Base-by-base conservation (phyloP, 1,284 basidiomycete species). In the Apiotrichum siamense region DNA sequence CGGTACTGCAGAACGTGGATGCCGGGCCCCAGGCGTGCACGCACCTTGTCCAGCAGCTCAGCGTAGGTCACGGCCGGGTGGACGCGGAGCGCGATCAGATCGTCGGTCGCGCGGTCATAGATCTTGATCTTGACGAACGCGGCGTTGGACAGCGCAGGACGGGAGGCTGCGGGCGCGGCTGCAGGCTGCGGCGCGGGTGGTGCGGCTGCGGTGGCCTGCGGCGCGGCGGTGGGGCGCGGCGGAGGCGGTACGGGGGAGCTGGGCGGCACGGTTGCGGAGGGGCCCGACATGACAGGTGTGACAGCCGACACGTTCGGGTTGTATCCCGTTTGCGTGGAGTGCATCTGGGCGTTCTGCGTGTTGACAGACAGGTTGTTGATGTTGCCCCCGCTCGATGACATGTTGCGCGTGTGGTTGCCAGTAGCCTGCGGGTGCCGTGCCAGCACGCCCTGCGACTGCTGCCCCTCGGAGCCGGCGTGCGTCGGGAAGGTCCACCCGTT, bases 111-210 rank as follows among this genome's bases (percentile, higher is more conserved):
- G 27, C 86, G 80, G 72, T 96, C 87, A 67, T 94, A 96, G 49
- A 99, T 90, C 77, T 99, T 99, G 76, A 99, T 96, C 77, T 97
- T 97, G 62, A 97, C 81, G 74, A 92, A 94, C 32, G 87, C 83
- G 62, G 44, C 33, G 32, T 33, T 25, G 26, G 41, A 18, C 23
- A 17, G 40, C 20, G 39, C 18, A 12, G 46, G 25, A 10, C 46
- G 37, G 27, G 10, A 7, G 44, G 26, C 35, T 25, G 17, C 26
- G 25, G 43, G 24, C 7, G 21, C 20, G 10, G 33, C 25, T 18
- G 11, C n/a, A 35, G 24, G 24, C n/a, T n/a, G n/a, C n/a, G n/a
- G n/a, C n/a, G 43, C 25, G 39, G 15, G 26, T 12, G 17, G 39
- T 23, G 44, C 38, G 15, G 18, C 17, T 27, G 49, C n/a, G 31